Conservation (phyloP, 345 rosid species). For the Eucalyptus viminalis region DNA sequence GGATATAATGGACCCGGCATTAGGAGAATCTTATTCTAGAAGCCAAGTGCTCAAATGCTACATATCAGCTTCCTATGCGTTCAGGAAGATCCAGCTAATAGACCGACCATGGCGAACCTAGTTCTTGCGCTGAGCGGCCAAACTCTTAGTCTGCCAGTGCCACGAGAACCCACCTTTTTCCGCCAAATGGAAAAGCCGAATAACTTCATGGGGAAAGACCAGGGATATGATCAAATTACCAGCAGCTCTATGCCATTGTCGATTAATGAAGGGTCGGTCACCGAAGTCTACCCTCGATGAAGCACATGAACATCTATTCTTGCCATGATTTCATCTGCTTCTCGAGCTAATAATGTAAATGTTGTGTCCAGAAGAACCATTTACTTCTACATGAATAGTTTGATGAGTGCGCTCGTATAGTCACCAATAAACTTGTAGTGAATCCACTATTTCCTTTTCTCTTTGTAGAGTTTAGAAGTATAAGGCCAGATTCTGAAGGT, state of each 20-base stretch:
- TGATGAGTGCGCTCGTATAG: background rate
- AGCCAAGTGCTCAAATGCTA: no score
- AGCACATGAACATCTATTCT: background rate
- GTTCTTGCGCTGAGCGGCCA: conserved; percentile 1
- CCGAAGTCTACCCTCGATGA: background rate
- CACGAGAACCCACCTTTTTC: conserved; percentile 9
- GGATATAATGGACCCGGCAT: no score
- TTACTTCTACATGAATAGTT: background rate
- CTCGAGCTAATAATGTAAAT: background rate
- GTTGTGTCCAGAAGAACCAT: background rate
- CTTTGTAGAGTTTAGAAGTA: no score
- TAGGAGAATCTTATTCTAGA: no score
- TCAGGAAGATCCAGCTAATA: background rate
- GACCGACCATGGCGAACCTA: background rate
- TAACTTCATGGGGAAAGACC: background rate
- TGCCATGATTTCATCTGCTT: background rate
- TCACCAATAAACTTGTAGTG: background rate
- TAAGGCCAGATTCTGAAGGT: no score
- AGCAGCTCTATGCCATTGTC: background rate
- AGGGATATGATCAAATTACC: background rate
- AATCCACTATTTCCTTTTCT: no score
- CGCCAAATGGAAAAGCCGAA: background rate
- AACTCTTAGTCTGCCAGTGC: background rate
- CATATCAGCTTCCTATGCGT: no score
- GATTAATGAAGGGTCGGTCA: background rate